Base-by-base conservation (phyloP, 2,329 filamentous ascomycete species). In the Botrytis cinerea region DNA sequence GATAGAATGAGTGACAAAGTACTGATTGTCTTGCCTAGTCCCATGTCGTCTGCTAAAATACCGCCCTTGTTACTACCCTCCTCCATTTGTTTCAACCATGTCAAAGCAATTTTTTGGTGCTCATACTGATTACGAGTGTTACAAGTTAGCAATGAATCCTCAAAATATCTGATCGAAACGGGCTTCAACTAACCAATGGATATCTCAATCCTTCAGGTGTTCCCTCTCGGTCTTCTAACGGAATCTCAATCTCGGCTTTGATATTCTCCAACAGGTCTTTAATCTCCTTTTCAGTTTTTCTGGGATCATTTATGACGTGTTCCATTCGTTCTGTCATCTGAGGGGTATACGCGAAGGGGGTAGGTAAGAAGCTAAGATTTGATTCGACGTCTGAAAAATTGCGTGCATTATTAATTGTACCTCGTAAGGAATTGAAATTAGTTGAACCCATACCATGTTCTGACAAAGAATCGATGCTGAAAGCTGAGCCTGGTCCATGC, bases 1-100 rank as follows among this genome's bases (percentile, higher is more conserved):
- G 74, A 75, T 22, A 80, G 57, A 25, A 81, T 92, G 61, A 97
- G 86, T 6, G 94, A 89, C 35, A 98, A 85, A 8, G 93, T 91
- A 75, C 95, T 93, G 38, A 97, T 91, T 0, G 93, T 95, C 82
- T 96, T 95, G 12, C 93, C 93, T 18, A 95, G 84, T 12, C 93
- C 93, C 93, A 95, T 96, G 75, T 94, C 92, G 78, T 94, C 92
- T 1, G 91, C 92, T 38, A 95, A 84, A 72, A 95, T 93, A 35
- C 92, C 91, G 28, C 93, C 93, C 78, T 92, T 94, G 71, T 90
- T 89, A 2, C 84, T 86, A 14, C 92, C 90, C 73, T 88, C 86
- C 81, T 95, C 93, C 85, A 91, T 92, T 10, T 88, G 87, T 78
- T 90, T 90, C 83, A 96, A 88, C 93, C 93, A 96, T 1, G 89